Evolutionary conservation across 192 early-diverging fungal species (phyloP), one percentile per base, ranked within the genome.

Genomic region (Coemansia sp.): DNA sequence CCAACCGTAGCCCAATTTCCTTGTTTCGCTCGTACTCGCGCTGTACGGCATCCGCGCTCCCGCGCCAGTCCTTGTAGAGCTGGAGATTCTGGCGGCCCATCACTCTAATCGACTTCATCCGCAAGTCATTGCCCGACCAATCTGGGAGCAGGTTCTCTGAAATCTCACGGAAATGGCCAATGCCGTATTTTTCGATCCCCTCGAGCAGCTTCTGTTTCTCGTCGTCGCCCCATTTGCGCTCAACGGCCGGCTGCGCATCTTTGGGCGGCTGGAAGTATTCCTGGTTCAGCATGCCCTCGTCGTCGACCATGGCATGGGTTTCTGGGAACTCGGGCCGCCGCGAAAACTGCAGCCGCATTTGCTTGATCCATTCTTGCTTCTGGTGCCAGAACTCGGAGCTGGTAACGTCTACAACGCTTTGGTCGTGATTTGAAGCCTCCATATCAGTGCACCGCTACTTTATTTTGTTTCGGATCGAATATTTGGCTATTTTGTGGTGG

Each of bases 161-260:
- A 28, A 95, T 93, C 60, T 91, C 91, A 33, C 89, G 82, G 65
- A 94, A 95, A 59, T 93, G 91, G 14, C 93, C 93, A 65, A 95
- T 92, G 14, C 93, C 93, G 53, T 91, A 77, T 52, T 81, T 88
- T 60, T 84, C n/a, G 42, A 95, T 92, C 6, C 93, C 93, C 49
- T 89, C 80, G 29, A 93, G 86, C 25, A 95, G 71, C 45, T 90
- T 71, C n/a, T n/a, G n/a, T n/a, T n/a, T n/a, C n/a, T n/a, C n/a
- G n/a, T n/a, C n/a, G n/a, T n/a, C n/a, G n/a, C n/a, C n/a, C n/a
- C n/a, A n/a, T n/a, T n/a, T n/a, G n/a, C n/a, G n/a, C n/a, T n/a
- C n/a, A n/a, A n/a, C n/a, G n/a, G n/a, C n/a, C n/a, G n/a, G n/a
- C n/a, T n/a, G n/a, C n/a, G n/a, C n/a, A n/a, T n/a, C n/a, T n/a